Evolutionary conservation across 2,329 filamentous ascomycete species (phyloP).

Genomic region (Ascochyta clinopodiicola): DNA sequence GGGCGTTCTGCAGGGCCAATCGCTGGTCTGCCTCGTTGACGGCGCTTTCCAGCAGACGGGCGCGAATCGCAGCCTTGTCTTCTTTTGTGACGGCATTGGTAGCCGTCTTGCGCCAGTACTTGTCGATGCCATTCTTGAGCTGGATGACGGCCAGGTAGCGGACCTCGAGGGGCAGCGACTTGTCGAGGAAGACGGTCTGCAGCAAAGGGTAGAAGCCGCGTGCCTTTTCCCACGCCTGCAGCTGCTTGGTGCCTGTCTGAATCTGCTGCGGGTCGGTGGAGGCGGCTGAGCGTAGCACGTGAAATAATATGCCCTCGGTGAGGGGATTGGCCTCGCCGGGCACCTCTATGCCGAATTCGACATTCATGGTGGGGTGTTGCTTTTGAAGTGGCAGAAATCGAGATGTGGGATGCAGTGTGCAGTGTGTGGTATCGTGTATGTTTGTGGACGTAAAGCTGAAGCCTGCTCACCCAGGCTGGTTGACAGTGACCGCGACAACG

Average conservation of each 20-base stretch:
- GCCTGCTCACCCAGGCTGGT: conserved; percentile 42
- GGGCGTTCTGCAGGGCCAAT: conserved; percentile 84
- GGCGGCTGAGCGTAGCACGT: conserved; percentile 56
- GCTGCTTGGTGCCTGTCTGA: conserved; percentile 59
- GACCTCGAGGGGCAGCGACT: conserved; percentile 74
- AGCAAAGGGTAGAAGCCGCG: conserved; percentile 58
- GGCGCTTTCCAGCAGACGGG: conserved; percentile 75
- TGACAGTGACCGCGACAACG: background rate
- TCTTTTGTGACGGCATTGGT: conserved; percentile 69
- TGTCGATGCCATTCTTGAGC: conserved; percentile 95
- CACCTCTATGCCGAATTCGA: conserved; percentile 67
- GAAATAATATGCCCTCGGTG: conserved; percentile 55
- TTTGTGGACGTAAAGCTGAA: background rate
- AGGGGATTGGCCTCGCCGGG: conserved; percentile 76
- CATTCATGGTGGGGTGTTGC: conserved; percentile 38
- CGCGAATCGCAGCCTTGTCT: conserved; percentile 79
- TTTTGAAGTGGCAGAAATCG: background rate
- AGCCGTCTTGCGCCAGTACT: conserved; percentile 85
- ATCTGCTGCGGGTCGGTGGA: conserved; percentile 58
- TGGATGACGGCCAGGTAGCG: conserved; percentile 92
- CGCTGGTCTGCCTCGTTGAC: conserved; percentile 76
- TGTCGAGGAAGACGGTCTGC: conserved; percentile 80
- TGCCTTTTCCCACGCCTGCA: conserved; percentile 58
- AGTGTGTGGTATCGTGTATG: background rate
- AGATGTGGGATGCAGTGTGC: background rate